A percentile compares a stretch with the other conserved stretches of the same genome.
Evolutionary conservation across 495 filamentous ascomycete genomes (phyloP).

Genomic region (Penicillium samsonianum): DNA sequence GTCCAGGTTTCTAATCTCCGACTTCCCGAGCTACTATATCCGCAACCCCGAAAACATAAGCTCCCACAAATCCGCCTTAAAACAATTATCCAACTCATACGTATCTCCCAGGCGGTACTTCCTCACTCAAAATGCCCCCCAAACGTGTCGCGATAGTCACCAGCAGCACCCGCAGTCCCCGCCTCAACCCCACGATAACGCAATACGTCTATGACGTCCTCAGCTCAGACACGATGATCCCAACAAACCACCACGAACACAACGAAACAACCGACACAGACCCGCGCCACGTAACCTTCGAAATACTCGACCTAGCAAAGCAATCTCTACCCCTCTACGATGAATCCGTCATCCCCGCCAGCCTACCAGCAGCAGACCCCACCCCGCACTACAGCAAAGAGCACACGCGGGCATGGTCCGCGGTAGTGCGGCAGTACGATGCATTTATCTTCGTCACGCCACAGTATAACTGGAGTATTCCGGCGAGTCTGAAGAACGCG

Average conservation of each 20-base stretch:
- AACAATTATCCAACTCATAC: no score
- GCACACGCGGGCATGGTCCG: slow-evolving; percentile 53
- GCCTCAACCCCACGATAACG: slow-evolving; percentile 33
- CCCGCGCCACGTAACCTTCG: slow-evolving; percentile 24
- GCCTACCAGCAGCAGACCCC: slow-evolving; percentile 40
- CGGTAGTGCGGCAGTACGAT: slow-evolving; percentile 45
- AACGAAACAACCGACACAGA: slow-evolving; percentile 18
- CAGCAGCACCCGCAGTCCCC: slow-evolving; percentile 31
- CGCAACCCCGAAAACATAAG: not conserved
- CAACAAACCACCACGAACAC: slow-evolving; percentile 18
- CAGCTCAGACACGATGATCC: slow-evolving; percentile 20
- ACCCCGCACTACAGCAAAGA: slow-evolving; percentile 45
- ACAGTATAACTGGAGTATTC: slow-evolving; percentile 56
- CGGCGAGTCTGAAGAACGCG: slow-evolving; percentile 61
- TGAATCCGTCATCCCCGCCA: slow-evolving; percentile 51
- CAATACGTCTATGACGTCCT: slow-evolving; percentile 33
- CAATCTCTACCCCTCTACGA: slow-evolving; percentile 61
- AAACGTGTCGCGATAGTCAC: slow-evolving; percentile 31
- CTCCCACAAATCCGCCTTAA: not conserved
- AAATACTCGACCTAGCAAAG: slow-evolving; percentile 48
- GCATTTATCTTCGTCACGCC: slow-evolving; percentile 61
- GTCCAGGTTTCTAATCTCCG: not conserved
- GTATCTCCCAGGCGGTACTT: no score
- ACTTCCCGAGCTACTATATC: not conserved
- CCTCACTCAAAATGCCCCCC: not conserved